Conservation (phyloP, 2,329 filamentous ascomycete genomes). For the Fusarium kyushuense region DNA sequence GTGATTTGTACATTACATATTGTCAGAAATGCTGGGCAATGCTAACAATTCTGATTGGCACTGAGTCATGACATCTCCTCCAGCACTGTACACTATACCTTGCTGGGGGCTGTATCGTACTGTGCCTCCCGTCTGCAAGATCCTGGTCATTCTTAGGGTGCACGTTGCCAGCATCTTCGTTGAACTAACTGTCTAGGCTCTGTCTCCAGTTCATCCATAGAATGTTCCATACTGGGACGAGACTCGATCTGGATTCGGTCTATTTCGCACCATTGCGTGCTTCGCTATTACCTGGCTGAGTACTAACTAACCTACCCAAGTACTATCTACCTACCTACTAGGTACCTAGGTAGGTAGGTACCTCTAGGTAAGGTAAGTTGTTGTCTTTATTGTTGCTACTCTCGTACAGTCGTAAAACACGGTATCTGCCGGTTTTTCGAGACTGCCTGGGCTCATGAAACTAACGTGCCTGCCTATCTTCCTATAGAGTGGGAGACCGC, state of each 20-base stretch:
- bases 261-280: slow-evolving; percentile 3
- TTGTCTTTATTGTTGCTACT: not conserved
- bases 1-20: slow-evolving; percentile 30
- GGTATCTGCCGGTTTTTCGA: not conserved
- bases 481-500: not conserved
- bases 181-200: not conserved
- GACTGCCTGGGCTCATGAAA: not conserved
- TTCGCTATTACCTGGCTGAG: not conserved
- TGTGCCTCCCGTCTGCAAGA: not conserved
- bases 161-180: not conserved
- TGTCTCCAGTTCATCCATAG: slow-evolving; percentile 1
- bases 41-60: slow-evolving; percentile 22
- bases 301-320: no score
- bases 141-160: not conserved
- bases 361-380: no score
- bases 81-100: slow-evolving; percentile 13
- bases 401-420: not conserved
- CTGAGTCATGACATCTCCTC: slow-evolving; percentile 43
- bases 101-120: slow-evolving; percentile 1
- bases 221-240: slow-evolving; percentile 1
- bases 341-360: no score
- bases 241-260: not conserved
- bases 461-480: not conserved
- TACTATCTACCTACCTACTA: no score
- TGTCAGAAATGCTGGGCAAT: slow-evolving; percentile 30